Conservation (phyloP, 345 rosid species). For the Corchorus capsularis region DNA sequence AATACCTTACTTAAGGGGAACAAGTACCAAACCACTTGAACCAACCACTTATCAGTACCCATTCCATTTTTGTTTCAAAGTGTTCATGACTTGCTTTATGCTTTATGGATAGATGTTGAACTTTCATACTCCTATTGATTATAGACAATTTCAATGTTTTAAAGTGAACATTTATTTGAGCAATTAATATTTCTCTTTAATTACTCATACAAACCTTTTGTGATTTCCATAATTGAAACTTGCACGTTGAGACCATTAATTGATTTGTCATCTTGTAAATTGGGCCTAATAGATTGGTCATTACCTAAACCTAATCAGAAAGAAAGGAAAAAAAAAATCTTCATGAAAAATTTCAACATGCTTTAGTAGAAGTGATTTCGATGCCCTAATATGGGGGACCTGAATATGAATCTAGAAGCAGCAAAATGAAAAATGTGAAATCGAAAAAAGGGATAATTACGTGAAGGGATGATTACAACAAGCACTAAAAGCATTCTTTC, state of each 20-base stretch:
- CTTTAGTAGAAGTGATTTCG: neutral
- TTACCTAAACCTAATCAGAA: neutral
- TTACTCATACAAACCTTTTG: neutral
- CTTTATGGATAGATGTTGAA: too few relatives aligned
- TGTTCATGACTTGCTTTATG: too few relatives aligned
- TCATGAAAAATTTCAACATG: neutral
- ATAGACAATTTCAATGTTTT: too few relatives aligned
- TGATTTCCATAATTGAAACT: constrained; percentile 3
- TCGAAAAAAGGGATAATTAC: neutral
- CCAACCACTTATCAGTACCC: too few relatives aligned
- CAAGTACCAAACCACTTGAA: too few relatives aligned
- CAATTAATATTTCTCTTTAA: neutral
- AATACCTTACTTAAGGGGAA: too few relatives aligned
- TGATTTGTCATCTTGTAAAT: constrained; percentile 7
- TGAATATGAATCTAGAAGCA: neutral
- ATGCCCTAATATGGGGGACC: neutral
- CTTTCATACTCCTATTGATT: too few relatives aligned
- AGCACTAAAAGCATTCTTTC: neutral
- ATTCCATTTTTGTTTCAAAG: too few relatives aligned
- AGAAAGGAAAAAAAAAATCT: neutral
- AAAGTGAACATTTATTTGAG: too few relatives aligned
- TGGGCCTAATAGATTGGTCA: neutral
- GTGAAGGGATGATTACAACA: constrained; percentile 4
- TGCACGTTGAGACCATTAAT: constrained; percentile 7
- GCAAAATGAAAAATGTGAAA: neutral